A percentile compares a stretch with the other conserved stretches of the same genome.
These are phyloP conservation scores for Malus hybrid DNA, from an alignment of 331 rosid species.

Conservation along the genomic window DNA sequence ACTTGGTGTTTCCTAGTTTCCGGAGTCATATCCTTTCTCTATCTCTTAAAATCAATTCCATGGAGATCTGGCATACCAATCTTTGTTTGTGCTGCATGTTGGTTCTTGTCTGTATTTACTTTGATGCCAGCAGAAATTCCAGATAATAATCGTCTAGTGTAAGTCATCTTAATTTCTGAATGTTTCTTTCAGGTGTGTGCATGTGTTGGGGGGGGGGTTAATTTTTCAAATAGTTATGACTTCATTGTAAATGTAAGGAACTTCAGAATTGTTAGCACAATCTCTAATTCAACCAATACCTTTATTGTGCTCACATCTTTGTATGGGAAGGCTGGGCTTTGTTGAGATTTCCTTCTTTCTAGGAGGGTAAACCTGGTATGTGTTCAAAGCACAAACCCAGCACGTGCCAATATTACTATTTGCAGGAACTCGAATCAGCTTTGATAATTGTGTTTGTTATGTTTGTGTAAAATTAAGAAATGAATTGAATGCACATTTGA, in stretches of 20 bases:
- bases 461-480: not conserved
- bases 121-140: slow-evolving; percentile 94
- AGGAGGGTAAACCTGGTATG: not conserved
- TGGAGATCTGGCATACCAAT: slow-evolving; percentile 77
- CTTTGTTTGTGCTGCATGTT: slow-evolving; percentile 63
- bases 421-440: not conserved
- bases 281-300: not conserved
- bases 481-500: not conserved
- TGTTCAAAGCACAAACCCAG: not conserved
- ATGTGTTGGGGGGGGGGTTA: not conserved
- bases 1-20: slow-evolving; percentile 62
- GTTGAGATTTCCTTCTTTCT: not conserved
- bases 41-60: slow-evolving; percentile 52
- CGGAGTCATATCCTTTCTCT: slow-evolving; percentile 49
- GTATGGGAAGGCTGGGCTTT: not conserved
- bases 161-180: slow-evolving; percentile 25
- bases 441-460: not conserved
- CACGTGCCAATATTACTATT: not conserved
- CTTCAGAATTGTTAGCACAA: not conserved
- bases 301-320: not conserved
- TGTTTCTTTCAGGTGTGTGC: not conserved
- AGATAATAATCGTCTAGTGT: slow-evolving; percentile 73
- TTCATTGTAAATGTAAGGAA: not conserved
- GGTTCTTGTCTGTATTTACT: slow-evolving; percentile 75
- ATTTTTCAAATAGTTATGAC: not conserved